Evolutionary conservation across 345 rosid genomes (phyloP).

Genomic region (Theobroma cacao): DNA sequence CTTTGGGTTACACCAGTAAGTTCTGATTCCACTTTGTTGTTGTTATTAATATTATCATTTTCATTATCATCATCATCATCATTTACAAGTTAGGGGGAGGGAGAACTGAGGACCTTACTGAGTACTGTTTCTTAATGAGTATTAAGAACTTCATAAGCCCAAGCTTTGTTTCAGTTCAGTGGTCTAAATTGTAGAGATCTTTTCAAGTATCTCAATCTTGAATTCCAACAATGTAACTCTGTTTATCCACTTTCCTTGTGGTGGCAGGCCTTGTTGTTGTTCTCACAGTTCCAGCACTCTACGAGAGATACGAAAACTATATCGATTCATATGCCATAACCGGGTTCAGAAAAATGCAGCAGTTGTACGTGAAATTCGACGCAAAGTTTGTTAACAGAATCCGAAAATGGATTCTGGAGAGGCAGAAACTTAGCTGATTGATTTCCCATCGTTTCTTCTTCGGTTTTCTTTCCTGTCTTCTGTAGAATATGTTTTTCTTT

Average conservation of each 20-base stretch:
- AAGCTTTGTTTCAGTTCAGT: not conserved
- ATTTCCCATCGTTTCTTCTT: not conserved
- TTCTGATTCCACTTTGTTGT: constrained; percentile 2
- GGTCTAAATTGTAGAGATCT: not conserved
- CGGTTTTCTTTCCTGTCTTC: not conserved
- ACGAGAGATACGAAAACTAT: constrained; percentile 60
- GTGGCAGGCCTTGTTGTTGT: constrained; percentile 59
- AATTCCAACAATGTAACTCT: not conserved
- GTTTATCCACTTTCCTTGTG: not conserved
- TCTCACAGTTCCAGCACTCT: constrained; percentile 71
- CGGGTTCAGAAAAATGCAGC: constrained; percentile 32
- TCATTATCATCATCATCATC: not conserved
- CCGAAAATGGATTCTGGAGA: constrained; percentile 49
- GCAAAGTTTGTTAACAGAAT: constrained; percentile 33
- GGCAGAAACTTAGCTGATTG: constrained; percentile 59
- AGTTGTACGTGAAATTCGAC: constrained; percentile 45
- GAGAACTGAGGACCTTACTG: no score
- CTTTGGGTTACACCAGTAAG: constrained; percentile 74
- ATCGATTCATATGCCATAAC: constrained; percentile 41
- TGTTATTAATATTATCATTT: not conserved
- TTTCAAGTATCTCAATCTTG: not conserved
- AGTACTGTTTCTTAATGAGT: not conserved
- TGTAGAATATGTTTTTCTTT: not conserved
- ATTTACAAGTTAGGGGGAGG: not conserved
- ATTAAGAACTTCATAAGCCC: not conserved